Evolutionary conservation across 805 yeast genomes (phyloP), one percentile per base, ranked within the genome.

Genomic region (Alloascoidea hylecoeti): DNA sequence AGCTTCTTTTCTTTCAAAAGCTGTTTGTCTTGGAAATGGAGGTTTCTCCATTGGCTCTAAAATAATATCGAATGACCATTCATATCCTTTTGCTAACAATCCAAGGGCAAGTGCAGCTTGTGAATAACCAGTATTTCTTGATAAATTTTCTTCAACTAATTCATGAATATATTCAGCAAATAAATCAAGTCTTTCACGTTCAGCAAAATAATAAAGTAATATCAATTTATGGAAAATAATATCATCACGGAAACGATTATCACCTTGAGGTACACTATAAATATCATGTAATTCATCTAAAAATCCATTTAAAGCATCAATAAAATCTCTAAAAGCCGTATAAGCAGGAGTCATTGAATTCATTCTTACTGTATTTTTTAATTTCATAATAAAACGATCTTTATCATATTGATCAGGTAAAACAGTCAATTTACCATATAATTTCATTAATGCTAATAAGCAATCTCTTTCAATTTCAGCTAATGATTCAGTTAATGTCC

Each of bases 211-310:
- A 33, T 85, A 77, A 44, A 82, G 72, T 49, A 84, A 76, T 48
- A 78, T 79, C 51, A 85, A 64, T 42, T 74, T 73, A 52, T 79
- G 81, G 69, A 81, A 79, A 3, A 86, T 77, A 49, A 95, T 66
- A 55, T 85, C 95, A 53, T 82, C 89, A 48, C 81, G 89, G 55
- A 80, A 86, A 49, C 83, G 94, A 49, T 84, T 94, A 33, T 76
- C 76, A 15, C 86, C 86, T 35, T 66, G 68, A 12, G 95, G 95
- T 41, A 85, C 84, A 41, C 71, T 68, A 47, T 71, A 71, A 47
- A 80, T 69, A 48, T 81, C 84, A 43, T 72, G 66, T 49, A 81
- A 64, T 13, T 75, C 72, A 39, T 66, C 72, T 41, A 83, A 57
- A 55, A 82, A 81, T 16, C 73, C 77, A 16, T 53, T 47, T 15